Evolutionary conservation across 139 green algal genomes (phyloP).

Genomic region (Desmodesmus armatus): DNA sequence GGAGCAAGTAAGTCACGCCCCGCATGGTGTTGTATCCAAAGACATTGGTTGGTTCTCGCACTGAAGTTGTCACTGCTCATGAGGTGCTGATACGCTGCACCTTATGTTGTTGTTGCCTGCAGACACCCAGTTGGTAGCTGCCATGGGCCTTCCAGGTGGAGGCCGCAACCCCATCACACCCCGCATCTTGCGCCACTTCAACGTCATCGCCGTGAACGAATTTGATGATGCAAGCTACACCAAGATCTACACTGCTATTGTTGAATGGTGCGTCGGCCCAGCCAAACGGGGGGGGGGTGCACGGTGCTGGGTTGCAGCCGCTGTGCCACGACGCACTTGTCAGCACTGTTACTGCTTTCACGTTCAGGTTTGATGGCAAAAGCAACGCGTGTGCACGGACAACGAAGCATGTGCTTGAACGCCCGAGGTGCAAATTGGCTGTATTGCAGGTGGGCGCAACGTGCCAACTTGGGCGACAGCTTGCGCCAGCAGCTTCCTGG

Average conservation of each 20-base stretch:
- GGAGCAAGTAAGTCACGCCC: too few relatives aligned
- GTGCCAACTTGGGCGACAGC: slow-evolving; percentile 45
- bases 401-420: background rate
- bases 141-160: slow-evolving; percentile 83
- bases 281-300: too few relatives aligned
- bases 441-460: slow-evolving; percentile 63
- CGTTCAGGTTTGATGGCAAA: background rate
- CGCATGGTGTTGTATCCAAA: too few relatives aligned
- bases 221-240: slow-evolving; percentile 65
- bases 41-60: too few relatives aligned
- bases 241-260: slow-evolving; percentile 72
- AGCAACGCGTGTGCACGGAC: background rate
- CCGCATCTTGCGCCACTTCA: slow-evolving; percentile 75
- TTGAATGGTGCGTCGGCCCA: slow-evolving; percentile 66
- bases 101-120: too few relatives aligned
- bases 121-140: slow-evolving; percentile 83
- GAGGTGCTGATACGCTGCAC: too few relatives aligned
- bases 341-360: too few relatives aligned
- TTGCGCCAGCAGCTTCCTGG: slow-evolving; percentile 49
- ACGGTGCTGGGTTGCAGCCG: too few relatives aligned
- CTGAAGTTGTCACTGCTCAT: too few relatives aligned
- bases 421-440: background rate
- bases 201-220: slow-evolving; percentile 53
- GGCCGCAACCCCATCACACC: slow-evolving; percentile 80
- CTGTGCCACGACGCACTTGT: too few relatives aligned